Percentiles rank a stretch among this genome's conserved stretches.
Evolutionary conservation across 129 eudicot genomes (phyloP).

Genomic region (Flaveria brownii): DNA sequence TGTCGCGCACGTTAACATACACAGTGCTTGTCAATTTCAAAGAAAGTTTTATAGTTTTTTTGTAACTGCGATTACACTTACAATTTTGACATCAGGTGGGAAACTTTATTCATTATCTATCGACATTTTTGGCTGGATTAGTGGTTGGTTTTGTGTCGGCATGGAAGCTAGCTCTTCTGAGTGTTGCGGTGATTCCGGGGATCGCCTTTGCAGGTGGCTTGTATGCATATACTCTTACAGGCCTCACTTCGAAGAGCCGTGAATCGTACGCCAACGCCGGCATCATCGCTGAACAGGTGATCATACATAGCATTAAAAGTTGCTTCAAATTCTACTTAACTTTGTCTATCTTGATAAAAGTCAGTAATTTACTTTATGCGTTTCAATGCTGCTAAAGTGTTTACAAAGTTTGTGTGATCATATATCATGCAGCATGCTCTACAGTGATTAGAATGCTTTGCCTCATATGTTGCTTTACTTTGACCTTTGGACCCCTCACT

Average conservation of each 20-base stretch:
- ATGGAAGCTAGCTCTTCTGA: constrained; percentile 92
- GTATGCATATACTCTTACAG: constrained; percentile 90
- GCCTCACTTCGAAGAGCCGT: constrained; percentile 96
- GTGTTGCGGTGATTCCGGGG: constrained; percentile 97
- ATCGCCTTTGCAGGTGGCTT: constrained; percentile 99
- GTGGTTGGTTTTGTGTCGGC: constrained; percentile 99
- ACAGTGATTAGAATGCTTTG: constrained; percentile 29
- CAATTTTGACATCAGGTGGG: constrained; percentile 61
- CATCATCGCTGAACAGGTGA: constrained; percentile 95
- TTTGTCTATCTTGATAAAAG: constrained; percentile 7
- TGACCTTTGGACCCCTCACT: constrained; percentile 19
- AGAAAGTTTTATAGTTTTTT: background rate
- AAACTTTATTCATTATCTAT: constrained; percentile 92
- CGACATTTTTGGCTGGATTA: constrained; percentile 96
- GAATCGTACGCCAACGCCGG: constrained; percentile 98
- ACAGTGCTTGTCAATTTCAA: background rate
- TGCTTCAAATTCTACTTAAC: constrained; percentile 9
- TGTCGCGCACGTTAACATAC: constrained; percentile 29
- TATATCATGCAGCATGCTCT: constrained; percentile 42
- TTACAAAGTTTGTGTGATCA: constrained; percentile 26
- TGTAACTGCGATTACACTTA: background rate
- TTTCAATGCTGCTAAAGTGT: constrained; percentile 26
- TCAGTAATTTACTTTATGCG: constrained; percentile 24
- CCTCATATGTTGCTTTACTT: constrained; percentile 28
- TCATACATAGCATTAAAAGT: constrained; percentile 16